Conservation (phyloP, 441 rosid genomes). For the Arabidopsis lyrata region DNA sequence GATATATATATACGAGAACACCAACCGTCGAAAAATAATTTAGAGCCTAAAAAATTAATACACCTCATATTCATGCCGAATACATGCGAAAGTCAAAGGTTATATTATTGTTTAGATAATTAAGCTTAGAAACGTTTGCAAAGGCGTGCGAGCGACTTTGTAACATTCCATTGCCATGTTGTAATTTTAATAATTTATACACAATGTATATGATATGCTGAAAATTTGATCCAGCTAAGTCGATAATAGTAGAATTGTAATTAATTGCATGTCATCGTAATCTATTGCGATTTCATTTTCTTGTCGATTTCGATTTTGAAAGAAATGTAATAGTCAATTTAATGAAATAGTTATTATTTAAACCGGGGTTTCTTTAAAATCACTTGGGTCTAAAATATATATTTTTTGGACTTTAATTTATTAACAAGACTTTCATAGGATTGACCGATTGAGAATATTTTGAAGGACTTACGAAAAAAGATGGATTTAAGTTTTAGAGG, state of each 20-base stretch:
- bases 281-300: too few relatives aligned
- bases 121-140: conserved; percentile 14
- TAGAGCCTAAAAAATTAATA: background rate
- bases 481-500: conserved; percentile 9
- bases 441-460: conserved; percentile 29
- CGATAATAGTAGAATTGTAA: conserved; percentile 29
- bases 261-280: conserved; percentile 1
- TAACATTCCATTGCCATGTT: conserved; percentile 36
- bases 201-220: background rate
- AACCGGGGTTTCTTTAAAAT: background rate
- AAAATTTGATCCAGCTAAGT: conserved; percentile 37
- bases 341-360: background rate
- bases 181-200: background rate
- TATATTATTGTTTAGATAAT: conserved; percentile 11
- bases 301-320: background rate
- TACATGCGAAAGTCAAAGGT: conserved; percentile 37
- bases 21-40: conserved; percentile 21
- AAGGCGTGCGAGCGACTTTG: conserved; percentile 44
- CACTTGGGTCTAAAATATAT: conserved; percentile 14
- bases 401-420: background rate
- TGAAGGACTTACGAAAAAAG: background rate
- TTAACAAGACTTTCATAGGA: conserved; percentile 26
- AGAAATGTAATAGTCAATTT: conserved; percentile 23
- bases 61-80: background rate
- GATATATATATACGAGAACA: conserved; percentile 32